Evolutionary conservation across 441 rosid species (phyloP), one percentile per base, ranked within the genome.

Genomic region (Croton laevigatus): DNA sequence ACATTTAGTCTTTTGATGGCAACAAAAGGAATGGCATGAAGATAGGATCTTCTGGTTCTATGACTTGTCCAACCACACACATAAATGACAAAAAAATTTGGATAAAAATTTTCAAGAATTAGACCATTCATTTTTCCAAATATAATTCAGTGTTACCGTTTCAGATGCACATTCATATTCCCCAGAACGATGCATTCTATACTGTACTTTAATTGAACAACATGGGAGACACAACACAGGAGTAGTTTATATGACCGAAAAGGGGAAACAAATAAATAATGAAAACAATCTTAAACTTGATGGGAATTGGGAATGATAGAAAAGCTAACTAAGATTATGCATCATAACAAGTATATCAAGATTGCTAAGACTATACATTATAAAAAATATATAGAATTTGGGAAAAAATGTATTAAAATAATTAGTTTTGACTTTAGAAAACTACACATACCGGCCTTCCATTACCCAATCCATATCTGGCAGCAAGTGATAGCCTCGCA

Each of bases 401-500:
- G 19, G 32, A 19, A 2, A 9, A 59, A 46, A 44, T 32, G 14
- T 4, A 8, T 49, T 27, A 3, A 14, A 16, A 19, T 53, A 64
- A 37, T 23, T 8, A 42, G 14, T 49, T 32, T 37, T 55, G 60
- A 48, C 20, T 54, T 40, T 16, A 62, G 20, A 58, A 44, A 55
- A 59, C 52, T 69, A 49, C 57, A 66, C 71, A 42, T 79, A 87
- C 91, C 80, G 59, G 81, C 83, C 85, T 81, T 85, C 86, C 73
- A 82, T 79, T 57, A 84, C 82, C 82, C 85, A 84, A 64, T 87
- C 88, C 88, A 83, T 83, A 74, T 87, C 77, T 0, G 88, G 91
- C 70, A 86, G 83, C 54, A 86, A 80, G 70, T 87, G 85, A 77
- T 87, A 87, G 51, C 91, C 88, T 73, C 87, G 78, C 88, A 83